Evolutionary conservation across 306 rosid genomes (phyloP), one percentile per base, ranked within the genome.

Genomic region (Vigna unguiculata): DNA sequence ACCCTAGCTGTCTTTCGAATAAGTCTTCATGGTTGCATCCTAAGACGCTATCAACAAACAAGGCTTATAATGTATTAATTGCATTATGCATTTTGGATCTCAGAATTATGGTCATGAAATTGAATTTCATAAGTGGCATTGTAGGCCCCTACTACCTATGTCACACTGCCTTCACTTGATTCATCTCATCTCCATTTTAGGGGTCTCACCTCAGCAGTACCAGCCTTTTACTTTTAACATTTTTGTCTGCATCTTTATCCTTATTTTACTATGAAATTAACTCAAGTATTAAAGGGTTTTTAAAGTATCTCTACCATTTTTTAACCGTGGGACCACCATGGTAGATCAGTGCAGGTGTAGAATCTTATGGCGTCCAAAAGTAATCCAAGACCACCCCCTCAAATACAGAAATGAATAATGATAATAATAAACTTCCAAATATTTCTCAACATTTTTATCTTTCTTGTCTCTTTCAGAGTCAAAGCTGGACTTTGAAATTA

Each of bases 41-140:
- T 34, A 61, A 32, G 46, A 61, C 46, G n/a, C 28, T 63, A 36
- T 63, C 49, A 63, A 63, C 69, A 63, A 63, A 64, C 70, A 17
- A 20, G 17, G 13, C 51, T 1, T 38, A 64, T 36, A 36, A 36
- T 63, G 6, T 45, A 74, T 58, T 48, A 73, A 64, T 57, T 40
- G 30, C 45, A 57, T 30, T 57, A 8, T 1, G 48, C 48, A 12
- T 43, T 41, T 72, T 54, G 53, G 41, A 72, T 38, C 3, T 20
- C 2, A 36, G 55, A 9, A 14, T 40, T 32, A 16, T n/a, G 20
- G 15, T 22, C 16, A 5, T 55, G 17, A 55, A 19, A 57, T 41
- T 40, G 4, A 72, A 72, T 38, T 72, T 72, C 24, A 9, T 38
- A 20, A 21, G 40, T 38, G 24, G 43, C 6, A 40, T 22, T 54